Base-by-base conservation (phyloP, 1,139 yeast species). In the Nakaseomyces delphensis region DNA sequence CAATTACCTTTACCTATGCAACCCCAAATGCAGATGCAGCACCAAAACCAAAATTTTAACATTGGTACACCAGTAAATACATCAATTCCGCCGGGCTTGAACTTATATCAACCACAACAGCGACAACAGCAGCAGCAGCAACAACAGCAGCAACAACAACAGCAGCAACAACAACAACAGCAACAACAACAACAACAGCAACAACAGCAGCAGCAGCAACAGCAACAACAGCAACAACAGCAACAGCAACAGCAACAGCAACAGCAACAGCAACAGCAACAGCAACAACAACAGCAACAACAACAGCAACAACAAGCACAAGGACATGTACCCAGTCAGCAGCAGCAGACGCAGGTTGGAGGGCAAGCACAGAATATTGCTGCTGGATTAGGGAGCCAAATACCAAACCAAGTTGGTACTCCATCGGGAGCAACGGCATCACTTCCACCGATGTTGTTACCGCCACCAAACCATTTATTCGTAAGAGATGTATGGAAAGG, bases 401-500 rank as follows among this genome's bases (percentile, higher is more conserved):
- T 49, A 5, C 48, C 51, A 21, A 50, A 51, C 23, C 53, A 51
- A 31, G 39, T 46, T 29, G 37, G 27, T n/a, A 20, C 27, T 9
- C 37, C 37, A 8, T n/a, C 27, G 3, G 37, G 18, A 13, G 37
- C 27, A 5, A 10, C 37, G 3, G 37, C 37, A 3, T 36, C 40
- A 10, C 38, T 48, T 25, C 51, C 55, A 5, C 55, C 57, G 13
- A 45, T 49, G 38, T 35, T 56, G 11, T 43, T 60, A 38, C 61
- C 62, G 3, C 58, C 62, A 8, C 62, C 62, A 39, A 57, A 52
- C 39, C 61, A 59, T 30, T 43, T 59, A 23, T 51, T 58, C 31
- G 53, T 67, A 13, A 66, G 67, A 40, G 70, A 89, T 53, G 97
- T 91, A 13, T 91, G 97, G 96, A 74, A 71, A 40, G 78, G 79